Conservation (phyloP, 306 rosid species). For the cucumber (Cucumis sativus) region DNA sequence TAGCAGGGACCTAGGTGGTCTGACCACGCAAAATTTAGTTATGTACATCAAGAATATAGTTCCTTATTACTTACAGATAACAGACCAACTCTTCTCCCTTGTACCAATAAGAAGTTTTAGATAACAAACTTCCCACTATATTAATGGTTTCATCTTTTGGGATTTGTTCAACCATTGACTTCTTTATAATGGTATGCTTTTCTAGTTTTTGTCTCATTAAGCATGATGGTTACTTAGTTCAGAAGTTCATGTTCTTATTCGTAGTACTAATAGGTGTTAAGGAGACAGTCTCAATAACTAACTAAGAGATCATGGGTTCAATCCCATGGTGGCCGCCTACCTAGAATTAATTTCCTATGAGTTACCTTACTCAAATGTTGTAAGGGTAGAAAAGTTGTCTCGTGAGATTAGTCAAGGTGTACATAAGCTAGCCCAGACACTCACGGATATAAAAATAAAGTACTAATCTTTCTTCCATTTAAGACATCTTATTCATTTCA, state of each 20-base stretch:
- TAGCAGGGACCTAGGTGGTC: neutral
- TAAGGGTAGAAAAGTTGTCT: too few species aligned
- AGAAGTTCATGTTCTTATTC: neutral
- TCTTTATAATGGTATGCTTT: neutral
- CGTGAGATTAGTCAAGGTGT: too few species aligned
- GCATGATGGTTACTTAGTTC: neutral
- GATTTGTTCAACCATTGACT: neutral
- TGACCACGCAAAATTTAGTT: conserved; percentile 4
- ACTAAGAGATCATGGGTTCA: too few species aligned
- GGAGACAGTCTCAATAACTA: too few species aligned
- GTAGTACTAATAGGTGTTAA: too few species aligned
- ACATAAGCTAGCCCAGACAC: too few species aligned
- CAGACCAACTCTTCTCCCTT: neutral
- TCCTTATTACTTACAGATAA: neutral
- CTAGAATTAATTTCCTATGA: too few species aligned
- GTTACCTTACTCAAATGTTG: too few species aligned
- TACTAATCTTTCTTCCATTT: neutral
- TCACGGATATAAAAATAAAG: too few species aligned
- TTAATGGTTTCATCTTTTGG: neutral
- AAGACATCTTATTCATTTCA: neutral
- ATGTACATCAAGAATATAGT: neutral
- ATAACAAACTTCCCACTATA: neutral
- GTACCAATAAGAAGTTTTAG: neutral
- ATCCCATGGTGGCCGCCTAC: too few species aligned
- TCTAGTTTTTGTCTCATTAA: neutral